Evolutionary conservation across 805 yeast species (phyloP).

Genomic region (Tetrapisispora taiwanensis): DNA sequence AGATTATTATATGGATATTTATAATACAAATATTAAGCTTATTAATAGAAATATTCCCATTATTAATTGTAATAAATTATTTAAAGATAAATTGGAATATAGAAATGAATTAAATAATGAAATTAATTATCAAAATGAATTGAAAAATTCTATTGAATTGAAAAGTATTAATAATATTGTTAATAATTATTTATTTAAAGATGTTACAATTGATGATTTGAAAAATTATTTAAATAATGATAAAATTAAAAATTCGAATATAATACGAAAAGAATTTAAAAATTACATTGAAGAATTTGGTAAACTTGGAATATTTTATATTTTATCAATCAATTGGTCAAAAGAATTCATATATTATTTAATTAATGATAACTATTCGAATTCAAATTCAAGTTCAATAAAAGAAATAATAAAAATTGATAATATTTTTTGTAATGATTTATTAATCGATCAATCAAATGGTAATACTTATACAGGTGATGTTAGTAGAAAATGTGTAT

Average conservation of each 20-base stretch:
- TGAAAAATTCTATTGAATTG: slow-evolving; percentile 13
- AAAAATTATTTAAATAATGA: neutral
- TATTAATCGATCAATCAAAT: slow-evolving; percentile 4
- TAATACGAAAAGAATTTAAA: slow-evolving; percentile 13
- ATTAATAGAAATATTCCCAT: slow-evolving; percentile 10
- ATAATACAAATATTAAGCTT: neutral
- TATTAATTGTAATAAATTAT: neutral
- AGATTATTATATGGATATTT: slow-evolving; percentile 9
- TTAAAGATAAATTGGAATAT: neutral
- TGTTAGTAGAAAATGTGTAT: slow-evolving; percentile 16
- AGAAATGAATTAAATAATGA: neutral
- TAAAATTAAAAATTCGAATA: neutral
- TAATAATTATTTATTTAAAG: slow-evolving; percentile 11
- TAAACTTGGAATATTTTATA: slow-evolving; percentile 7
- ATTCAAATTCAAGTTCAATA: neutral
- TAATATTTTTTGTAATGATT: slow-evolving; percentile 19
- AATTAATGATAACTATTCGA: slow-evolving; percentile 6
- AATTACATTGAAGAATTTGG: slow-evolving; percentile 4
- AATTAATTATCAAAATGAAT: slow-evolving; percentile 2
- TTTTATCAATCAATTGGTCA: slow-evolving; percentile 28
- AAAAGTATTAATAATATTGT: slow-evolving; percentile 19
- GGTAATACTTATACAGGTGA: slow-evolving; percentile 14
- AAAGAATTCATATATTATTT: slow-evolving; percentile 18
- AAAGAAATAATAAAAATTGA: neutral
- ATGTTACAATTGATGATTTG: slow-evolving; percentile 11